Conservation (phyloP, 352 stramenopile genomes). For the Phytophthora europaea region DNA sequence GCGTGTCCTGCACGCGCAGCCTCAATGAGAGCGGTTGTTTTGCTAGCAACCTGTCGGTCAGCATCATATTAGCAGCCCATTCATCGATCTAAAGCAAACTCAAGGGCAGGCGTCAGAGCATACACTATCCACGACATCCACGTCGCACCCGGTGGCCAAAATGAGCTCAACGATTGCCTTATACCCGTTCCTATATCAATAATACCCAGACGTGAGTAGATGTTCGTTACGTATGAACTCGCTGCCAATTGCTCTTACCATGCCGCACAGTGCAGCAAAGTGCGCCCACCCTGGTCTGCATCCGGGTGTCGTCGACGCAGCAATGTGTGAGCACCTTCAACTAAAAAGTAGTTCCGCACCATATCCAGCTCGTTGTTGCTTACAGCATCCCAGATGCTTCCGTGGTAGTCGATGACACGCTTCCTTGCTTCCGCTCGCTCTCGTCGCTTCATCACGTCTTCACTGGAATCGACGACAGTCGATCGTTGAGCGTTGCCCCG, state of each 20-base stretch:
- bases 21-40: constrained; percentile 69
- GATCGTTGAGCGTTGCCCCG: constrained; percentile 10
- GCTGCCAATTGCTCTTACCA: constrained; percentile 45
- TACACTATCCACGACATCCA: constrained; percentile 71
- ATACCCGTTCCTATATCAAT: constrained; percentile 46
- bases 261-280: constrained; percentile 70
- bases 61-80: background rate
- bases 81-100: background rate
- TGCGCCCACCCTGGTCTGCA: constrained; percentile 59
- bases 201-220: background rate
- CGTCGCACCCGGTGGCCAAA: constrained; percentile 49
- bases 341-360: constrained; percentile 68
- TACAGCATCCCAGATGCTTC: constrained; percentile 69
- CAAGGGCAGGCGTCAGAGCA: background rate
- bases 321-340: constrained; percentile 62
- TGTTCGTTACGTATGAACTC: background rate
- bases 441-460: constrained; percentile 47
- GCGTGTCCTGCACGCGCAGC: constrained; percentile 63
- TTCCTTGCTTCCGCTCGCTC: constrained; percentile 67
- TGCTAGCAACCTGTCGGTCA: constrained; percentile 46
- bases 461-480: constrained; percentile 15
- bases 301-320: constrained; percentile 54
- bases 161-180: constrained; percentile 48
- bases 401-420: constrained; percentile 60
- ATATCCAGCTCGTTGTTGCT: constrained; percentile 54